Percentiles rank a stretch among this genome's conserved stretches.
These are phyloP conservation scores for Metschnikowia chrysomelidarum DNA, from an alignment of 805 yeast species.

Conservation along the genomic window DNA sequence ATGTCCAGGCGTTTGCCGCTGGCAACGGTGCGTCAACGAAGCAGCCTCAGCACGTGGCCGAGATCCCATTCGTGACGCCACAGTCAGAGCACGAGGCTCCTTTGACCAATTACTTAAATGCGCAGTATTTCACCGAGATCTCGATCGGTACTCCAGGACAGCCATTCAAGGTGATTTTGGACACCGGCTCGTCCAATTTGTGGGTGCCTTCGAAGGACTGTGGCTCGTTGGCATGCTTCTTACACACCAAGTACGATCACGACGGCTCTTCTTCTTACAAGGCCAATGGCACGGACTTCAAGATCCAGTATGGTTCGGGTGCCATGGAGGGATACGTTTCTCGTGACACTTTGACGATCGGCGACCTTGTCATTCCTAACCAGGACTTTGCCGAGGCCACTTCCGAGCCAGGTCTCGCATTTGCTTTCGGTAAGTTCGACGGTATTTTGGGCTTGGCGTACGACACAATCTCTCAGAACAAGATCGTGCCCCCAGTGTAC, in stretches of 20 bases:
- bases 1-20: conserved; percentile 48
- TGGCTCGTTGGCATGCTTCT: conserved; percentile 90
- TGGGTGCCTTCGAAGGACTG: conserved; percentile 95
- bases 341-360: conserved; percentile 76
- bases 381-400: conserved; percentile 98
- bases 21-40: conserved; percentile 14
- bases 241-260: conserved; percentile 90
- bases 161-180: conserved; percentile 87
- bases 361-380: conserved; percentile 77
- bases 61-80: conserved; percentile 18
- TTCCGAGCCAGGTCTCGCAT: conserved; percentile 94
- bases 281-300: conserved; percentile 82
- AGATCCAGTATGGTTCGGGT: conserved; percentile 91
- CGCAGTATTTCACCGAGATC: conserved; percentile 94
- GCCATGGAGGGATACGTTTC: conserved; percentile 90
- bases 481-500: conserved; percentile 90
- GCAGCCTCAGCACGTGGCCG: conserved; percentile 23
- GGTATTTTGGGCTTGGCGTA: conserved; percentile 96
- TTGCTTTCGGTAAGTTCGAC: conserved; percentile 98
- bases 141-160: conserved; percentile 92
- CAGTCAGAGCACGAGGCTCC: conserved; percentile 62
- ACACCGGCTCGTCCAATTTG: conserved; percentile 94
- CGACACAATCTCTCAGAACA: conserved; percentile 84
- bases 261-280: conserved; percentile 77
- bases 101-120: conserved; percentile 88